These are phyloP conservation scores for Cyclotella kingstonii DNA, from an alignment of 108 stramenopile genomes.

Conservation along the genomic window DNA sequence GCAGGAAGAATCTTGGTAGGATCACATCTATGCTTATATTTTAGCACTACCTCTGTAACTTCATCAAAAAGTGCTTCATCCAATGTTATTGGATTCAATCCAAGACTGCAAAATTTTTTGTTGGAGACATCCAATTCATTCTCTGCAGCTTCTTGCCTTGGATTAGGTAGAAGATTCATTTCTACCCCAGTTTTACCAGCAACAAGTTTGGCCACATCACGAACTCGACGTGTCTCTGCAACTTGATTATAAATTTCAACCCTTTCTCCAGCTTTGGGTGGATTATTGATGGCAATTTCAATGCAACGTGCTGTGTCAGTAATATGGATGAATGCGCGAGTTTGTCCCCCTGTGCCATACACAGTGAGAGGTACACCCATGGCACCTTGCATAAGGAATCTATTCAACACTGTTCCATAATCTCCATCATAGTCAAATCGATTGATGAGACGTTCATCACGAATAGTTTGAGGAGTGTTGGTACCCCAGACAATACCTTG, in stretches of 20 bases:
- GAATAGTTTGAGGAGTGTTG: slow-evolving; percentile 95
- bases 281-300: slow-evolving; percentile 96
- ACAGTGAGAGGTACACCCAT: slow-evolving; percentile 97
- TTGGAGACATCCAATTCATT: slow-evolving; percentile 98
- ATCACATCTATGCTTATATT: slow-evolving; percentile 92
- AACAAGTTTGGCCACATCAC: slow-evolving; percentile 93
- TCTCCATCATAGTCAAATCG: slow-evolving; percentile 99
- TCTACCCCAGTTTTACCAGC: slow-evolving; percentile 89
- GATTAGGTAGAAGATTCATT: slow-evolving; percentile 93
- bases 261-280: slow-evolving; percentile 83
- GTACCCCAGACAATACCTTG: slow-evolving; percentile 99
- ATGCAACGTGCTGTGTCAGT: slow-evolving; percentile 95
- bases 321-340: slow-evolving; percentile 97
- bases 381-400: slow-evolving; percentile 98
- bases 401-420: slow-evolving; percentile 97
- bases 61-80: slow-evolving; percentile 90
- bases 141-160: slow-evolving; percentile 96
- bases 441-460: slow-evolving; percentile 94
- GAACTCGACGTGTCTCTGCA: slow-evolving; percentile 95
- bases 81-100: slow-evolving; percentile 90
- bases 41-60: slow-evolving; percentile 91
- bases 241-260: slow-evolving; percentile 98
- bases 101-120: slow-evolving; percentile 91
- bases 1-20: slow-evolving; percentile 91
- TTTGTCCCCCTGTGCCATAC: slow-evolving; percentile 98